Conservation (phyloP, 2,329 filamentous ascomycete species). For the Colletotrichum eremochloae region DNA sequence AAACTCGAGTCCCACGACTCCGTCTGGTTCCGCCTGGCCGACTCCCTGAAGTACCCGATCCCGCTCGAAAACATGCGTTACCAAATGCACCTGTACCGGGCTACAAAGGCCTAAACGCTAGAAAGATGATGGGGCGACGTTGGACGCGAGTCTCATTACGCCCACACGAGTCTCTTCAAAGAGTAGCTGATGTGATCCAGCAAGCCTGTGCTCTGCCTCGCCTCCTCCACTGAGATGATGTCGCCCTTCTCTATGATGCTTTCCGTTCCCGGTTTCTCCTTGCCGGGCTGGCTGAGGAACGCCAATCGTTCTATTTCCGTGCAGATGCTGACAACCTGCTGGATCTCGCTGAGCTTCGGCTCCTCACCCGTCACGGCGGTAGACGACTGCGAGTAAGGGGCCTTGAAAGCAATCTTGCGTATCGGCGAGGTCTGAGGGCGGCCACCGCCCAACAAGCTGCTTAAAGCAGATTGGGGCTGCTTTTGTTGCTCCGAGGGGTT, state of each 20-base stretch:
- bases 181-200: constrained; percentile 90
- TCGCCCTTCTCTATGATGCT: constrained; percentile 70
- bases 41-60: constrained; percentile 81
- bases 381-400: constrained; percentile 66
- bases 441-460: constrained; percentile 56
- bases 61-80: constrained; percentile 95
- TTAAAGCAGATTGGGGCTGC: constrained; percentile 51
- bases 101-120: constrained; percentile 38
- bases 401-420: constrained; percentile 68
- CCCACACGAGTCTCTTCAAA: constrained; percentile 95
- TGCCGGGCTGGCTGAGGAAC: constrained; percentile 59
- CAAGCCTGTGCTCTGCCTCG: constrained; percentile 87
- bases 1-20: constrained; percentile 83
- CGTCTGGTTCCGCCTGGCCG: constrained; percentile 83
- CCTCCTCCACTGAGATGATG: constrained; percentile 87
- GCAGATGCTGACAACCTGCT: constrained; percentile 75
- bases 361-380: constrained; percentile 65
- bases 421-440: constrained; percentile 51
- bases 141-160: constrained; percentile 49
- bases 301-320: constrained; percentile 81
- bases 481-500: constrained; percentile 4
- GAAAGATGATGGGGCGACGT: constrained; percentile 7
- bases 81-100: constrained; percentile 86
- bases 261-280: constrained; percentile 57
- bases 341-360: constrained; percentile 64